Evolutionary conservation across 345 rosid species (phyloP).

Genomic region (rapeseed (Brassica napus)): DNA sequence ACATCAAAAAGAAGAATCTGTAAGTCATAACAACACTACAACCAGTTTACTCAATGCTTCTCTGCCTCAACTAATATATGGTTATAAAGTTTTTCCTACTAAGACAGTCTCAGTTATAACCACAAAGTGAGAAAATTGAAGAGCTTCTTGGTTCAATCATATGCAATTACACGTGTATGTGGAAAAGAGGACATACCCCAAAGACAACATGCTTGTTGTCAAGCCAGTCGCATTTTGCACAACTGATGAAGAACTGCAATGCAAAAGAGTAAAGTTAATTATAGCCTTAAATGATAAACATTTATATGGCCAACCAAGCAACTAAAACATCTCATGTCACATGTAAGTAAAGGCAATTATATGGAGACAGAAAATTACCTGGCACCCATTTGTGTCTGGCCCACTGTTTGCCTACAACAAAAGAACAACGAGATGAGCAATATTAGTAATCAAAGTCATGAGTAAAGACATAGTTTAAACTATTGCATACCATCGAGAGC

Average conservation of each 20-base stretch:
- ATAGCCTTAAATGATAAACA: background rate
- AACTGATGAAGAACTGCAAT: constrained; percentile 89
- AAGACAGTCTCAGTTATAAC: background rate
- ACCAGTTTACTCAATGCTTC: background rate
- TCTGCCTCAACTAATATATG: background rate
- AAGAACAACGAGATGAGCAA: constrained; percentile 1
- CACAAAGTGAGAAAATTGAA: background rate
- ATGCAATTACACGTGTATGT: background rate
- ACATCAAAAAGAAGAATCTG: constrained; percentile 16
- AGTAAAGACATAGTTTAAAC: too few species aligned
- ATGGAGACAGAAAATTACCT: constrained; percentile 48
- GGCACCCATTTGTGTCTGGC: constrained; percentile 80
- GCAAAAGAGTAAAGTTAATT: constrained; percentile 8
- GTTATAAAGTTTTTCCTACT: background rate
- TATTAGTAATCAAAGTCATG: constrained; percentile 17
- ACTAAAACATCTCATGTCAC: background rate
- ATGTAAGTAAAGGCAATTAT: background rate
- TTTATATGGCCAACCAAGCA: background rate
- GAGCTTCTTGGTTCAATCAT: background rate
- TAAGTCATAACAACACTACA: background rate
- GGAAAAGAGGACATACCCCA: constrained; percentile 66
- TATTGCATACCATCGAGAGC: constrained; percentile 72
- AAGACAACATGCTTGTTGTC: constrained; percentile 95
- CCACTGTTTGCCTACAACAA: constrained; percentile 83
- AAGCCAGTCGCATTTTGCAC: constrained; percentile 99